Evolutionary conservation across 2,329 filamentous ascomycete genomes (phyloP), one percentile per base, ranked within the genome.

Genomic region (Venturia carpophila): DNA sequence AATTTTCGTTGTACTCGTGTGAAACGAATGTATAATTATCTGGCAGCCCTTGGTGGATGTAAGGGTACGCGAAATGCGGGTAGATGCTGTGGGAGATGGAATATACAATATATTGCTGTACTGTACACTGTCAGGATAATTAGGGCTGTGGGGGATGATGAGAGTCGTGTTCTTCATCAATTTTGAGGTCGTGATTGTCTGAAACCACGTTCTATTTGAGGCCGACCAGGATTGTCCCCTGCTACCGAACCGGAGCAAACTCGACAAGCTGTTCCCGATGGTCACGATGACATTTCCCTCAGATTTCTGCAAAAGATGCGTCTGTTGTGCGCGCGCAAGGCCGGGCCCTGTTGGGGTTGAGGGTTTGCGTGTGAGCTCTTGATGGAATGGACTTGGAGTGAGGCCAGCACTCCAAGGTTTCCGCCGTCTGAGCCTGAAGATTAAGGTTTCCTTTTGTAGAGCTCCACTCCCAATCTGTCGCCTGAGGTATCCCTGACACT

Each of bases 81-180:
- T 37, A n/a, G 17, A 19, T n/a, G 15, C 30, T 37, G 52, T 37
- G 27, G 52, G 52, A 2, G 37, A 19, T 58, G 27, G 52, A 37
- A 58, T 58, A 15, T 37, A 27, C 15, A 55, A 55, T 55, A 55
- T 55, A 55, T 34, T 3, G 11, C 21, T 52, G 15, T 24, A 34
- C 30, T 3, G 49, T 34, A 6, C 49, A 13, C 19, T 58, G 52
- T n/a, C n/a, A n/a, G 7, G 30, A 21, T 37, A 19, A 37, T 37
- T 34, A 37, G 52, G 52, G 52, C 52, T 55, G 49, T 17, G 49
- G 6, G 27, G 24, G 24, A 34, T 3, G 24, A 9, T 9, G 52
- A 37, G 52, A 58, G 30, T 37, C 21, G 52, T 37, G 30, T 58
- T 58, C 52, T 58, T 58, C 52, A 58, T 58, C 52, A 58, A 58